Conservation (phyloP, 768 basidiomycete genomes). For the Naganishia kalamii region DNA sequence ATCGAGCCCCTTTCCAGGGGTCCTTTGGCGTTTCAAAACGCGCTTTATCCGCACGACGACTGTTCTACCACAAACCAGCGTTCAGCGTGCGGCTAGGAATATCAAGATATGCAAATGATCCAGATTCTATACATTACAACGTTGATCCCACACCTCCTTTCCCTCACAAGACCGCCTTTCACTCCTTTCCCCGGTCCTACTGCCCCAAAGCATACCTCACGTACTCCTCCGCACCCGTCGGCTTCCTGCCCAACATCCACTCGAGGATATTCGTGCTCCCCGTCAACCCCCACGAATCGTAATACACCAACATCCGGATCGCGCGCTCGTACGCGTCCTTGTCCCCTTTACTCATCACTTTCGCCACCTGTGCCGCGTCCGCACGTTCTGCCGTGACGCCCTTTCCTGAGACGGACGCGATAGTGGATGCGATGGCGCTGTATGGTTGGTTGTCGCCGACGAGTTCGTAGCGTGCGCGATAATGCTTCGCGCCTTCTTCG, state of each 20-base stretch:
- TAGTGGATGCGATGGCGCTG: conserved; percentile 35
- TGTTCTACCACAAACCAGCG: not conserved
- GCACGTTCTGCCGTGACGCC: conserved; percentile 30
- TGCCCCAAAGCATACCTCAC: conserved; percentile 51
- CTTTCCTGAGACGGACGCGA: conserved; percentile 27
- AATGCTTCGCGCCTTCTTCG: conserved; percentile 39
- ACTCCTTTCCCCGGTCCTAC: not conserved
- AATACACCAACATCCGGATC: conserved; percentile 45
- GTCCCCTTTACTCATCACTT: conserved; percentile 23
- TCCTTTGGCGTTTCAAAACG: not conserved
- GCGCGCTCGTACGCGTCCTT: conserved; percentile 37
- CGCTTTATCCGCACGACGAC: not conserved
- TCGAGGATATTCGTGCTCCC: conserved; percentile 44
- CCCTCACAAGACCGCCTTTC: not conserved
- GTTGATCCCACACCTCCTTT: not conserved
- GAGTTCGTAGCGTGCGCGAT: conserved; percentile 47
- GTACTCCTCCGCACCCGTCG: conserved; percentile 44
- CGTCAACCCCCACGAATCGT: conserved; percentile 44
- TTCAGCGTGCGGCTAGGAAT: not conserved
- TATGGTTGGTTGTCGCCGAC: conserved; percentile 44
- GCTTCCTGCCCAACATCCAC: conserved; percentile 45
- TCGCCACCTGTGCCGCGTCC: conserved; percentile 27
- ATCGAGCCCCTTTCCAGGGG: conserved; percentile 14
- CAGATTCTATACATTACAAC: conserved; percentile 7
- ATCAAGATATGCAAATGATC: not conserved